A percentile compares a stretch with the other conserved stretches of the same genome.
phyloP scores from a whole-genome alignment of 495 filamentous ascomycete genomes.

The Lentithecium fluviatile region DNA sequence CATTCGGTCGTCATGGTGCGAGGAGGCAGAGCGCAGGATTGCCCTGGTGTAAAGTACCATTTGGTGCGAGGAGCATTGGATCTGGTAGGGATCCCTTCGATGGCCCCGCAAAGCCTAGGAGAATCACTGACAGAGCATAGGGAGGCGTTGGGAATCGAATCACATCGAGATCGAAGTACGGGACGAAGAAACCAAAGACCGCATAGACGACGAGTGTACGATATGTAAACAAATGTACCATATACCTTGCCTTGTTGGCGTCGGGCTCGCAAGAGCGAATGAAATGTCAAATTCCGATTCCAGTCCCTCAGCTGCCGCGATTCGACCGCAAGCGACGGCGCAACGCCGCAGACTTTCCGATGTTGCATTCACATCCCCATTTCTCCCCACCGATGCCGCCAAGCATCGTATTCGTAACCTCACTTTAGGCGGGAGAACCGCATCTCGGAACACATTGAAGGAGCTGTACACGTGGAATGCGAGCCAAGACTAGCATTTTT shows the following conservation, averaged over 20 bases:
- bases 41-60: slow-evolving; percentile 95
- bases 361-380: too few species aligned
- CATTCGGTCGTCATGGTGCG: slow-evolving; percentile 94
- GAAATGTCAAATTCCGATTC: neutral
- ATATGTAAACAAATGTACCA: slow-evolving; percentile 20
- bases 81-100: slow-evolving; percentile 63
- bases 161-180: slow-evolving; percentile 89
- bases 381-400: neutral
- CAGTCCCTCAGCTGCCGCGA: neutral
- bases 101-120: slow-evolving; percentile 1
- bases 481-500: too few species aligned
- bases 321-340: neutral
- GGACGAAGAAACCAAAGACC: slow-evolving; percentile 96
- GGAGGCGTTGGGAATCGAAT: slow-evolving; percentile 84
- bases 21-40: slow-evolving; percentile 91
- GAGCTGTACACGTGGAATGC: too few species aligned
- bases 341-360: too few species aligned
- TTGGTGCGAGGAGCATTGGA: slow-evolving; percentile 89
- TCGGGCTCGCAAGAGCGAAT: neutral
- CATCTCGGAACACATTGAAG: too few species aligned
- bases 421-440: neutral
- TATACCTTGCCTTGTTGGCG: slow-evolving; percentile 19
- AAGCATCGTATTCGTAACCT: slow-evolving; percentile 2
- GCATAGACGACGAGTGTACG: slow-evolving; percentile 36
- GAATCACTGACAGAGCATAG: slow-evolving; percentile 48